Percentiles rank a stretch among this genome's conserved stretches.
These are phyloP conservation scores for Fusarium redolens DNA, from an alignment of 2,329 filamentous ascomycete genomes.

Conservation along the genomic window DNA sequence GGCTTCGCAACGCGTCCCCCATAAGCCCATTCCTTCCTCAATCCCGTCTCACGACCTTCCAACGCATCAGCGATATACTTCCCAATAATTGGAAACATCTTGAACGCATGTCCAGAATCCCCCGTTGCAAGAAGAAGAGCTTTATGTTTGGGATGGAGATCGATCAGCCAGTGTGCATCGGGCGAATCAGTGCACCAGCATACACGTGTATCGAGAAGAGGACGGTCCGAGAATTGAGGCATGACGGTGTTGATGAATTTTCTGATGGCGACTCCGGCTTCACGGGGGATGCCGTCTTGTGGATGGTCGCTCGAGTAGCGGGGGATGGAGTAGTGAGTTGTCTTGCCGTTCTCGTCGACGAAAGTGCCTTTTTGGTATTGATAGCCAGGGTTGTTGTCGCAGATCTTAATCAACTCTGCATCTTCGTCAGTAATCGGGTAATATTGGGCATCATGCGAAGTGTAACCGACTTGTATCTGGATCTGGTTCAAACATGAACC, in stretches of 20 bases:
- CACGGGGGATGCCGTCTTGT: background rate
- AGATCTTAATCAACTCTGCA: slow-evolving; percentile 9
- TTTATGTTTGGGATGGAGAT: background rate
- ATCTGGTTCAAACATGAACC: slow-evolving; percentile 18
- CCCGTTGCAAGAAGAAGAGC: background rate
- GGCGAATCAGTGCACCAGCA: slow-evolving; percentile 14
- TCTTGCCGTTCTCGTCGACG: background rate
- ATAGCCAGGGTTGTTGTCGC: slow-evolving; percentile 3
- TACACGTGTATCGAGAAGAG: background rate
- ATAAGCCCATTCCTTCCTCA: slow-evolving; percentile 11
- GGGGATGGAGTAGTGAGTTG: background rate
- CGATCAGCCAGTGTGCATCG: slow-evolving; percentile 8
- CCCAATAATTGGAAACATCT: background rate
- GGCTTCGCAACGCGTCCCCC: background rate
- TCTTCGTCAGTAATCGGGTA: background rate
- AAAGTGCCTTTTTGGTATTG: background rate
- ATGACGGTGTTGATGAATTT: slow-evolving; percentile 3
- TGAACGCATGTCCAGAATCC: slow-evolving; percentile 6
- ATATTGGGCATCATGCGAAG: fast-evolving
- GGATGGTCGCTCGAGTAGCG: slow-evolving; percentile 4
- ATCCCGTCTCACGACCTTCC: background rate
- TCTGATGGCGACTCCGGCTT: background rate
- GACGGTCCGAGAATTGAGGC: background rate
- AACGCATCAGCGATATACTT: background rate
- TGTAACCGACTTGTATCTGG: background rate